A percentile compares a stretch with the other conserved stretches of the same genome.
phyloP scores from a whole-genome alignment of 2,329 filamentous ascomycete genomes.

The Tolypocladium guangdongense region DNA sequence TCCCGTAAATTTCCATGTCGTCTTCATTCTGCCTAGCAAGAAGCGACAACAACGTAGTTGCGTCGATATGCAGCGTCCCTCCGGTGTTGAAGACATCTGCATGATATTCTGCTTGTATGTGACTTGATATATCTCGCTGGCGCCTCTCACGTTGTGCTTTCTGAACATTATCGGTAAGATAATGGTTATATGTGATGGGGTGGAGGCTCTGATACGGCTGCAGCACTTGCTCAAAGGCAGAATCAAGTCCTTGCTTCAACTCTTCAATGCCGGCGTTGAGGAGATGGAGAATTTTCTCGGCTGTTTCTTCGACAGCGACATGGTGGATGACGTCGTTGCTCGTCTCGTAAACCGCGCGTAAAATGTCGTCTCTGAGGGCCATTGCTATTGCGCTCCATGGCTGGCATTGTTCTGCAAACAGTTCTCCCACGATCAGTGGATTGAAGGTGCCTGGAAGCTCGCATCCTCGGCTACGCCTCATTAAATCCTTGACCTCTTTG shows the following conservation, averaged over 20 bases:
- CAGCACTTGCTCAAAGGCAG: constrained; percentile 34
- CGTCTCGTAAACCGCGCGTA: constrained; percentile 6
- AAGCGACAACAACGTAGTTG: not conserved
- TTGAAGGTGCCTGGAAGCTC: constrained; percentile 54
- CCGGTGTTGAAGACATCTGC: not conserved
- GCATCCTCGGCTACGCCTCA: constrained; percentile 17
- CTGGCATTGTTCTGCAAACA: constrained; percentile 48
- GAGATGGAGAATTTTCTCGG: constrained; percentile 4
- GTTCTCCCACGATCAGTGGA: constrained; percentile 42
- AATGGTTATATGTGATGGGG: constrained; percentile 43
- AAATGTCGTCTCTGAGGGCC: not conserved
- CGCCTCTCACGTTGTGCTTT: constrained; percentile 10
- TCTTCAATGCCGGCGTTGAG: constrained; percentile 9
- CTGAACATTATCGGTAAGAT: constrained; percentile 29
- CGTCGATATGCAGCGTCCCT: not conserved
- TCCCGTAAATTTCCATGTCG: constrained; percentile 1
- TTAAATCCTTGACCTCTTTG: constrained; percentile 9
- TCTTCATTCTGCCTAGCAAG: not conserved
- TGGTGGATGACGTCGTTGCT: constrained; percentile 3
- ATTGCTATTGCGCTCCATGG: constrained; percentile 40
- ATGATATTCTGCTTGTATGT: constrained; percentile 4
- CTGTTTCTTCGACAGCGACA: constrained; percentile 8
- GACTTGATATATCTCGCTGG: not conserved
- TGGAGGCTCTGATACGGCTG: constrained; percentile 28
- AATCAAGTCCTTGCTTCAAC: constrained; percentile 17